Conservation (phyloP, 306 rosid genomes). For the Geum urbanum region DNA sequence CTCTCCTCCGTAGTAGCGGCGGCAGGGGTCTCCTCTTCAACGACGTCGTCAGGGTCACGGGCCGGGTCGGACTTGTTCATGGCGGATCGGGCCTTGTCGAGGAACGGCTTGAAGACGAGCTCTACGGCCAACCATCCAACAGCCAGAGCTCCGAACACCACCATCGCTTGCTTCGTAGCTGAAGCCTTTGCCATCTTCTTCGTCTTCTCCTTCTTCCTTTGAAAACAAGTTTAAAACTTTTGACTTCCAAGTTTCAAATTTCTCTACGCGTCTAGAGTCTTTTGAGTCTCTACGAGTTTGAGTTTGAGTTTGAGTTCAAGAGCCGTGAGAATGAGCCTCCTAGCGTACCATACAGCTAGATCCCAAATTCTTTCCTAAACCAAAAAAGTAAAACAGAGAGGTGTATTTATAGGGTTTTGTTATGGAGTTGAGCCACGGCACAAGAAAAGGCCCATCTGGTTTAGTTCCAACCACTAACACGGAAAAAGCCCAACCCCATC, state of each 20-base stretch:
- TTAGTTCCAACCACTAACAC: neutral
- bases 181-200: constrained; percentile 43
- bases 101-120: constrained; percentile 74
- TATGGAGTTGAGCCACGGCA: neutral
- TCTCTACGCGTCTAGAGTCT: neutral
- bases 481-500: no score
- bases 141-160: constrained; percentile 75
- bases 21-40: neutral
- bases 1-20: neutral
- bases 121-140: constrained; percentile 72
- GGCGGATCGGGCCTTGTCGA: constrained; percentile 48
- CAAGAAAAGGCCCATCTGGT: neutral
- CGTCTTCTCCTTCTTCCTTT: neutral
- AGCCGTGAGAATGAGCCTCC: no score
- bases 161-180: constrained; percentile 53
- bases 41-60: constrained; percentile 64
- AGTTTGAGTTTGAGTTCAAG: no score
- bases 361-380: no score
- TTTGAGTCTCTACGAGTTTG: no score
- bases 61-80: constrained; percentile 71
- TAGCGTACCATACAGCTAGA: no score
- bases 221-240: neutral
- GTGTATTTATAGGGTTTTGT: neutral
- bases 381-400: no score
- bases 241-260: neutral